A percentile compares a stretch with the other conserved stretches of the same genome.
Conservation (phyloP, 2,329 filamentous ascomycete species). For the Atkinsonella texensis region DNA sequence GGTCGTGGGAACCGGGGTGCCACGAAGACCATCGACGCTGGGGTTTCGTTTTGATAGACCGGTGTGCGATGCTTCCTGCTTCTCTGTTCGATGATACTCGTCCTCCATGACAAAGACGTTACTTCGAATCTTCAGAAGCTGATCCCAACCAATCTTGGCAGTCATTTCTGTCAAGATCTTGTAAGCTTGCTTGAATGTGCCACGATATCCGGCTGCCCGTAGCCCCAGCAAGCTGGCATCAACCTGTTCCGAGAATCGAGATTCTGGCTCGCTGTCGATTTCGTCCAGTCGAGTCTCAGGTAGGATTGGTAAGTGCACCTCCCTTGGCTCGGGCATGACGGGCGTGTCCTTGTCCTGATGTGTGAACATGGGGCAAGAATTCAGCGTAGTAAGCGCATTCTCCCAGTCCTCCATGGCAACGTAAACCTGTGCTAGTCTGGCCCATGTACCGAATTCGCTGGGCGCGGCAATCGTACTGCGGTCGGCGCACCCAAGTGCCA, state of each 20-base stretch:
- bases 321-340: slow-evolving; percentile 82
- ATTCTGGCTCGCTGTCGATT: slow-evolving; percentile 82
- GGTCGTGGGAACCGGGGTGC: slow-evolving; percentile 49
- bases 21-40: slow-evolving; percentile 66
- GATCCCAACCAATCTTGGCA: slow-evolving; percentile 94
- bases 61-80: slow-evolving; percentile 45
- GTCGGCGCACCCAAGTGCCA: slow-evolving; percentile 88
- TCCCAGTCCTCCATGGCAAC: slow-evolving; percentile 94
- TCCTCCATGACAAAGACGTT: slow-evolving; percentile 99
- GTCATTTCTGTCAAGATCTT: slow-evolving; percentile 90
- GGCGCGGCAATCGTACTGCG: slow-evolving; percentile 89
- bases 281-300: slow-evolving; percentile 87
- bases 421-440: slow-evolving; percentile 84
- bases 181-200: slow-evolving; percentile 93
- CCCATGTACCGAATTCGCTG: slow-evolving; percentile 96
- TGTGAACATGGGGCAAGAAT: slow-evolving; percentile 99
- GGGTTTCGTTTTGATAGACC: slow-evolving; percentile 52
- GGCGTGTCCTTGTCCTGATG: slow-evolving; percentile 98
- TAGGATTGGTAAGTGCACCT: slow-evolving; percentile 76
- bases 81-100: slow-evolving; percentile 88
- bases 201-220: slow-evolving; percentile 80
- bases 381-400: slow-evolving; percentile 83
- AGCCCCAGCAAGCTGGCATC: slow-evolving; percentile 78
- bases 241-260: slow-evolving; percentile 71
- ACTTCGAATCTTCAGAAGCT: slow-evolving; percentile 85